Conservation (phyloP, 352 stramenopile genomes). For the Phytophthora hibernalis region DNA sequence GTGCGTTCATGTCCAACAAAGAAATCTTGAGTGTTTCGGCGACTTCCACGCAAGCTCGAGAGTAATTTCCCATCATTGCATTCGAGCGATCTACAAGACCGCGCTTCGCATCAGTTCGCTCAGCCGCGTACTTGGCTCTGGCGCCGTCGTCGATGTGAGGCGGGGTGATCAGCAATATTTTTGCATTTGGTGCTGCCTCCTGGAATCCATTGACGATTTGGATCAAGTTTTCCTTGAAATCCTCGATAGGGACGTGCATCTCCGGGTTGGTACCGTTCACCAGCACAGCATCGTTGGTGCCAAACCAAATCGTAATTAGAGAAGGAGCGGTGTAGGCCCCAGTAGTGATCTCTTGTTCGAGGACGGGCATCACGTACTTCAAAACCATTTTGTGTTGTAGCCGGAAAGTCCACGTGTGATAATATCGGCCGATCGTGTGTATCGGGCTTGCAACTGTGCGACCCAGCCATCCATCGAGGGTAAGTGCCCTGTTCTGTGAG, state of each 20-base stretch:
- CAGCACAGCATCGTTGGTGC: slow-evolving; percentile 58
- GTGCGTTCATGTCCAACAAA: slow-evolving; percentile 43
- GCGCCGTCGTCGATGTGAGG: slow-evolving; percentile 40
- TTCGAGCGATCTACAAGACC: slow-evolving; percentile 23
- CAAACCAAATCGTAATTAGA: slow-evolving; percentile 59
- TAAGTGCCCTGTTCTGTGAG: slow-evolving; percentile 42
- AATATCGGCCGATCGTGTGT: slow-evolving; percentile 42
- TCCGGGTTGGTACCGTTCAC: slow-evolving; percentile 25
- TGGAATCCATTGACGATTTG: slow-evolving; percentile 27
- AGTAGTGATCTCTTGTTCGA: slow-evolving; percentile 40
- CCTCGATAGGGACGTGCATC: slow-evolving; percentile 48
- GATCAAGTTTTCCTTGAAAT: slow-evolving; percentile 48
- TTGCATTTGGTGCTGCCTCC: slow-evolving; percentile 16
- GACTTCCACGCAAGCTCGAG: slow-evolving; percentile 44
- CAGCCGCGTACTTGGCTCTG: slow-evolving; percentile 10
- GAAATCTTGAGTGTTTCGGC: slow-evolving; percentile 26
- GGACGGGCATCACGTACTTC: slow-evolving; percentile 36
- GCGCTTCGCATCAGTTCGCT: slow-evolving; percentile 16
- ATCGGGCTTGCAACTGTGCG: slow-evolving; percentile 37
- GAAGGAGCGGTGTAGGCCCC: slow-evolving; percentile 23
- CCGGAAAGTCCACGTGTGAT: slow-evolving; percentile 44
- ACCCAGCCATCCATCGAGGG: slow-evolving; percentile 32
- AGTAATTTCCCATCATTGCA: slow-evolving; percentile 28
- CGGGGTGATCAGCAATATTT: slow-evolving; percentile 53
- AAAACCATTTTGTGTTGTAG: slow-evolving; percentile 57